Conservation (phyloP, 257 asterid genomes). For the Echium plantagineum region DNA sequence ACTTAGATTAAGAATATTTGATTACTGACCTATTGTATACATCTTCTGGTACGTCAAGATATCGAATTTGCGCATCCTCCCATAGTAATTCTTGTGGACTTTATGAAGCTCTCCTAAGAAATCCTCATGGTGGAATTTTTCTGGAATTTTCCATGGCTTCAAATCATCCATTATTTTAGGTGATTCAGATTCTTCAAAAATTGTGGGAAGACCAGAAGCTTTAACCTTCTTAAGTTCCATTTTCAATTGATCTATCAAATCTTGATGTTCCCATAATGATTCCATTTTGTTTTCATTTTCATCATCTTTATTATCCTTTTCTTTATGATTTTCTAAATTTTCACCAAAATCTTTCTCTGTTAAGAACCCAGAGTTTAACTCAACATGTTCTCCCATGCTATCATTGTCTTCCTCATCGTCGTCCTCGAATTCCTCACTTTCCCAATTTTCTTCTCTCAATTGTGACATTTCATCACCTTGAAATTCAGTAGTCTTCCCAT, state of each 20-base stretch:
- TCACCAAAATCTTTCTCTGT: conserved; percentile 30
- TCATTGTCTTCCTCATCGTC: conserved; percentile 32
- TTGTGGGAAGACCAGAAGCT: conserved; percentile 90
- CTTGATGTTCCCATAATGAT: conserved; percentile 94
- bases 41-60: conserved; percentile 96
- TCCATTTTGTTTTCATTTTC: conserved; percentile 45
- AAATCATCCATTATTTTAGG: conserved; percentile 59
- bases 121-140: conserved; percentile 46
- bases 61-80: conserved; percentile 80
- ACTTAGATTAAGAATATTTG: background rate
- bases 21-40: conserved; percentile 85
- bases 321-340: conserved; percentile 8
- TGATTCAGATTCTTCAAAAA: conserved; percentile 74
- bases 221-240: conserved; percentile 72
- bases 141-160: conserved; percentile 93
- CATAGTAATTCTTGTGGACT: conserved; percentile 70
- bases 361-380: conserved; percentile 18
- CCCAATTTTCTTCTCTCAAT: conserved; percentile 20
- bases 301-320: conserved; percentile 5
- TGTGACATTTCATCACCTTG: conserved; percentile 18
- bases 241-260: conserved; percentile 77
- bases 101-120: conserved; percentile 76
- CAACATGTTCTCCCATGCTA: conserved; percentile 27
- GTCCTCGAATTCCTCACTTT: conserved; percentile 13
- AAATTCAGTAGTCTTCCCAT: conserved; percentile 7